These are phyloP conservation scores for Apiotrichum veenhuisii DNA, from an alignment of 1,284 basidiomycete species.

Conservation along the genomic window DNA sequence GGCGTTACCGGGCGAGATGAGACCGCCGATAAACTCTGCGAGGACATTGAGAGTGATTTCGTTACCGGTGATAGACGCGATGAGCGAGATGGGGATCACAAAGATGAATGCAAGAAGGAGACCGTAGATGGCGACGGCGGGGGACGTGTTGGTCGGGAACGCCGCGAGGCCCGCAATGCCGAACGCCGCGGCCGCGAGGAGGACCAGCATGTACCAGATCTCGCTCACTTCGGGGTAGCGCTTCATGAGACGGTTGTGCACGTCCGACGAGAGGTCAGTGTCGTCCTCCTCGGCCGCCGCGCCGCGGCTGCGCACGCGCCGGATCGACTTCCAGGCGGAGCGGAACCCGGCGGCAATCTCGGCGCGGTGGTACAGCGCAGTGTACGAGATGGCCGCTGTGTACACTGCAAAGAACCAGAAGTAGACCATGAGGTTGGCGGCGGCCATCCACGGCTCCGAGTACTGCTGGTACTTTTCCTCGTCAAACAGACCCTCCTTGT, in stretches of 20 bases:
- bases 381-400: constrained; percentile 19
- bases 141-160: constrained; percentile 11
- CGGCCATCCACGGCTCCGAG: constrained; percentile 35
- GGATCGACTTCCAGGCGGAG: background rate
- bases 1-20: constrained; percentile 56
- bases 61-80: constrained; percentile 55
- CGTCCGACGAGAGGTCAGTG: constrained; percentile 19
- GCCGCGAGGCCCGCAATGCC: constrained; percentile 11
- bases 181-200: constrained; percentile 4
- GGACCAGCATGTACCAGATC: constrained; percentile 14
- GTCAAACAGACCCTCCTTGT: constrained; percentile 31
- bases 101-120: constrained; percentile 11
- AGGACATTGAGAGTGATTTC: constrained; percentile 49
- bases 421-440: constrained; percentile 36
- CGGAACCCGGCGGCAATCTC: constrained; percentile 41
- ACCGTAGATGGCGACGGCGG: constrained; percentile 15
- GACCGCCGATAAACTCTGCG: constrained; percentile 59
- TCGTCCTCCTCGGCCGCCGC: constrained; percentile 46
- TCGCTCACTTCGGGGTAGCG: constrained; percentile 55
- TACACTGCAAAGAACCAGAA: constrained; percentile 36
- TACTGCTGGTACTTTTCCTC: constrained; percentile 34
- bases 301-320: background rate
- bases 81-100: constrained; percentile 52
- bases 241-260: constrained; percentile 31
- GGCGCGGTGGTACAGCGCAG: constrained; percentile 46